Base-by-base conservation (phyloP, 441 rosid species). In the Adansonia grandidieri region DNA sequence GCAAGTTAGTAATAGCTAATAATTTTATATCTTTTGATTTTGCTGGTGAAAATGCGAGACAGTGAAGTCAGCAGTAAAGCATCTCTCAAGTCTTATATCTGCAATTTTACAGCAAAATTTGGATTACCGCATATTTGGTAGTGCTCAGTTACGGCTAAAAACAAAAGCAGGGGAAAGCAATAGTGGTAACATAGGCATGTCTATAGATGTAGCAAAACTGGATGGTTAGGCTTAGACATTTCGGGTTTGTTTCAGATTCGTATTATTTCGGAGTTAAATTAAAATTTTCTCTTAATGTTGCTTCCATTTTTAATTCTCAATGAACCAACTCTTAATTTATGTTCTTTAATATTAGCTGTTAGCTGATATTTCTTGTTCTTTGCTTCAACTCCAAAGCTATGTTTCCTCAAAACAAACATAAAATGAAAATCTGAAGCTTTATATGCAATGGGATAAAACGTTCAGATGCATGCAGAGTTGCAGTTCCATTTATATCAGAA, bases 401-500 rank as follows among this genome's bases (percentile, higher is more conserved):
- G 56, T 10, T 45, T 68, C 54, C 2, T 19, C 15, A 9, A 9
- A 65, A 5, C 70, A 65, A n/a, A 28, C 32, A 22, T 9, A 1
- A 9, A 10, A 19, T n/a, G 20, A 3, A 60, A 63, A 2, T n/a
- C 10, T 8, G 2, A 17, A 17, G 28, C 13, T 47, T 2, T 40
- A 7, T n/a, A 6, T 69, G 32, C 17, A 66, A 66, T 54, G 68
- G 68, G 20, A 32, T 32, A 32, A 63, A 15, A 63, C 44, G 32
- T 14, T 32, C 51, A 69, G 40, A 69, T 22, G 57, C 40, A 69
- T 47, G n/a, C 54, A 3, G 6, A 9, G 14, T 11, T 11, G 19
- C 15, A 66, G 51, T 42, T 80, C 53, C 73, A 54, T 76, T 50
- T 44, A n/a, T 48, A 67, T 62, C 79, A 24, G 69, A 74, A 71